These are phyloP conservation scores for Nematodospora valgi DNA, from an alignment of 805 yeast species.

Conservation along the genomic window DNA sequence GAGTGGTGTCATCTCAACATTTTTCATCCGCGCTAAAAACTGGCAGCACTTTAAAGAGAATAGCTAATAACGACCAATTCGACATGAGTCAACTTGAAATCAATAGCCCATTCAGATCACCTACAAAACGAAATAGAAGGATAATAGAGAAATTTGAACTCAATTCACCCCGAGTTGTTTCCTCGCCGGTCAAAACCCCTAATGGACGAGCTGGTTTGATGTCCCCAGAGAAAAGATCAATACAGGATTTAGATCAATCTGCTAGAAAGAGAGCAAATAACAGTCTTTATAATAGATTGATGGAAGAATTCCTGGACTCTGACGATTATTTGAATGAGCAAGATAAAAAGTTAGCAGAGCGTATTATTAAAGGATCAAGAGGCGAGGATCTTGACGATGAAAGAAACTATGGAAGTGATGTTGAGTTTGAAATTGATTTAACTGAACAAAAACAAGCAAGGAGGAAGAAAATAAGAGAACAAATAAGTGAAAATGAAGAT, in stretches of 20 bases:
- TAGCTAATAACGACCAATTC: no score
- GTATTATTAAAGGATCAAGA: slow-evolving; percentile 24
- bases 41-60: no score
- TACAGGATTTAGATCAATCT: slow-evolving; percentile 38
- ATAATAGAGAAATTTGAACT: no score
- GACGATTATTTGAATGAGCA: slow-evolving; percentile 27
- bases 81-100: no score
- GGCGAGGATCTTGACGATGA: slow-evolving; percentile 10
- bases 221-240: slow-evolving; percentile 40
- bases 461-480: background rate
- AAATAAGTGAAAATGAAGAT: slow-evolving; percentile 8
- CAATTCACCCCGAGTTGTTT: background rate
- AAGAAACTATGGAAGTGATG: slow-evolving; percentile 12
- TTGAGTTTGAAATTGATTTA: slow-evolving; percentile 15
- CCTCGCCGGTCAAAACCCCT: slow-evolving; percentile 32
- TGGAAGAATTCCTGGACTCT: slow-evolving; percentile 34
- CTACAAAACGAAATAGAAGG: no score
- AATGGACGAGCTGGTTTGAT: slow-evolving; percentile 45
- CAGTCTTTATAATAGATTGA: slow-evolving; percentile 24
- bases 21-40: no score
- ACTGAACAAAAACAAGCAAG: slow-evolving; percentile 5
- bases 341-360: slow-evolving; percentile 45
- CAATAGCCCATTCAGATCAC: no score
- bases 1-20: no score
- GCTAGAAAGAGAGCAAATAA: slow-evolving; percentile 49